These are phyloP conservation scores for Phytophthora idaei DNA, from an alignment of 352 stramenopile genomes.

Conservation along the genomic window DNA sequence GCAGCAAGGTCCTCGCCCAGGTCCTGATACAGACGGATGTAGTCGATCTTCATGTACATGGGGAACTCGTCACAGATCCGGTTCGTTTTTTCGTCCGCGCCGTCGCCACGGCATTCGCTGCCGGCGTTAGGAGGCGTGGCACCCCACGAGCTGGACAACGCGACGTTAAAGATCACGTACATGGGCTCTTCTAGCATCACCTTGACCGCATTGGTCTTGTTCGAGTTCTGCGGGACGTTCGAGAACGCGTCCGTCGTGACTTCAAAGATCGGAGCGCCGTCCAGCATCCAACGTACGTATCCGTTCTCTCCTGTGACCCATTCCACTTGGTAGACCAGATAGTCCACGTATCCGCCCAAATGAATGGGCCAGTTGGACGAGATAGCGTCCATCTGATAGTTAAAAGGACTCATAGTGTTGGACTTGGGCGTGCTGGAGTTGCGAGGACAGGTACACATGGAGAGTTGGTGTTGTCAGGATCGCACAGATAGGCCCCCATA, in stretches of 20 bases:
- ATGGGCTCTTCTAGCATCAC: conserved; percentile 90
- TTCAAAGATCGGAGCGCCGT: conserved; percentile 63
- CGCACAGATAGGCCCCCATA: conserved; percentile 63
- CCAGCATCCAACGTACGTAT: conserved; percentile 76
- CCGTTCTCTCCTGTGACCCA: conserved; percentile 71
- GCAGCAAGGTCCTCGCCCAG: conserved; percentile 35
- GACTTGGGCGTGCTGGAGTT: conserved; percentile 42
- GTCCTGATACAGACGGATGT: conserved; percentile 75
- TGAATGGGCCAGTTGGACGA: conserved; percentile 77
- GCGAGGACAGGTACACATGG: conserved; percentile 44
- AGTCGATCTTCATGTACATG: conserved; percentile 81
- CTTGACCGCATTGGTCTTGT: conserved; percentile 59
- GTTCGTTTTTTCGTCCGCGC: conserved; percentile 39
- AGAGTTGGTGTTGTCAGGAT: conserved; percentile 51
- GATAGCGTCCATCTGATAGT: conserved; percentile 83
- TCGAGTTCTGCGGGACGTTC: conserved; percentile 53
- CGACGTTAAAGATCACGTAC: conserved; percentile 95
- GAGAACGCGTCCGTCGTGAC: conserved; percentile 57
- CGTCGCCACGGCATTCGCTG: conserved; percentile 57
- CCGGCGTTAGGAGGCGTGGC: conserved; percentile 57
- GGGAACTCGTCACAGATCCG: conserved; percentile 71
- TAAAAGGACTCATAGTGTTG: conserved; percentile 68
- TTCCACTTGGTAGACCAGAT: conserved; percentile 70
- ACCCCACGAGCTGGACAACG: conserved; percentile 90
- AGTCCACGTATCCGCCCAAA: conserved; percentile 61